Percentiles rank a stretch among this genome's conserved stretches.
These are phyloP conservation scores for Cyathus striatus DNA, from an alignment of 768 basidiomycete genomes.

Conservation along the genomic window DNA sequence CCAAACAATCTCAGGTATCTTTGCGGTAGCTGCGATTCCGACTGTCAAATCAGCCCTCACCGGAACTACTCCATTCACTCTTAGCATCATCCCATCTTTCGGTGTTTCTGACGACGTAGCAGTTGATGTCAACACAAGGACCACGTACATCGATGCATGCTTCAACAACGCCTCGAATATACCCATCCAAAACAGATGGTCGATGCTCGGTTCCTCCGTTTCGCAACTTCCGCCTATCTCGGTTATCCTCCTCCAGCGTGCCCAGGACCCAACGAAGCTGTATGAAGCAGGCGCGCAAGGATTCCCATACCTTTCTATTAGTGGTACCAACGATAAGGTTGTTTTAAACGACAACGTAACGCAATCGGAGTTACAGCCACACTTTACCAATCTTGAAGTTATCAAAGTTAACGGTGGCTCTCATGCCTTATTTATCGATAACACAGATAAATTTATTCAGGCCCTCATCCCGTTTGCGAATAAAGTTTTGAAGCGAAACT, in stretches of 20 bases:
- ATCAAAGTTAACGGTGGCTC: constrained; percentile 21
- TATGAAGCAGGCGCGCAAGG: constrained; percentile 18
- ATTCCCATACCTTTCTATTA: constrained; percentile 19
- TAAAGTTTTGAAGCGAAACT: too few relatives aligned
- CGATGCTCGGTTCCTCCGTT: constrained; percentile 16
- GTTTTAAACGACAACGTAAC: constrained; percentile 18
- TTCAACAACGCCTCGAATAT: constrained; percentile 19
- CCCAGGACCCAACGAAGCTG: constrained; percentile 19
- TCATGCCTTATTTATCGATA: constrained; percentile 27
- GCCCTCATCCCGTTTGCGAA: constrained; percentile 4
- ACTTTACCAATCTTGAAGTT: constrained; percentile 26
- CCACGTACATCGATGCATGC: constrained; percentile 17
- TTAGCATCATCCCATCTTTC: constrained; percentile 14
- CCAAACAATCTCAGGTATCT: constrained; percentile 20
- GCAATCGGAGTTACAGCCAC: constrained; percentile 16
- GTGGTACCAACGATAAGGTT: constrained; percentile 20
- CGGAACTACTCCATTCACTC: constrained; percentile 13
- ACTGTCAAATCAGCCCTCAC: constrained; percentile 13
- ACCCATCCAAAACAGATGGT: constrained; percentile 15
- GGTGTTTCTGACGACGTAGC: constrained; percentile 14
- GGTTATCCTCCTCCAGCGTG: constrained; percentile 14
- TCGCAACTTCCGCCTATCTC: constrained; percentile 13
- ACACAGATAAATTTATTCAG: constrained; percentile 17
- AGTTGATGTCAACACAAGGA: constrained; percentile 11
- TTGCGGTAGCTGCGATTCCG: constrained; percentile 21